These are phyloP conservation scores for Cercospora zeina DNA, from an alignment of 2,329 filamentous ascomycete genomes.

Conservation along the genomic window DNA sequence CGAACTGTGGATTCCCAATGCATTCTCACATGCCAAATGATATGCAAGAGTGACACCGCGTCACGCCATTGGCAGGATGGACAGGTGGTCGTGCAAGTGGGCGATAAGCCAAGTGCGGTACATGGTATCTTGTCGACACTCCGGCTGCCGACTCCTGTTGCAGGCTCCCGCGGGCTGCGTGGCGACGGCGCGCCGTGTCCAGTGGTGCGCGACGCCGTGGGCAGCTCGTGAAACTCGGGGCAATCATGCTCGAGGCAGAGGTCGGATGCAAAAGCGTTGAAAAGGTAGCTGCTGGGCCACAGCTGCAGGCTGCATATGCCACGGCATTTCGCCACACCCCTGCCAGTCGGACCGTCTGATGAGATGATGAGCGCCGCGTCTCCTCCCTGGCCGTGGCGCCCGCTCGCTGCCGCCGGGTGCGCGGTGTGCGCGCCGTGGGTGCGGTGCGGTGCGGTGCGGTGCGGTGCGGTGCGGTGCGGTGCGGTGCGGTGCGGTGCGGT, in stretches of 20 bases:
- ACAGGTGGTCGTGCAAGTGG: not conserved
- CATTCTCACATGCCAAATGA: slow-evolving; percentile 6
- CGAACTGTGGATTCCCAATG: not conserved
- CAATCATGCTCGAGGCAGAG: not conserved
- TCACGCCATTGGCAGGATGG: slow-evolving; percentile 4
- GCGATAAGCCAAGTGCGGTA: not conserved
- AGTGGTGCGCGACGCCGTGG: not conserved
- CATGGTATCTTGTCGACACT: not conserved
- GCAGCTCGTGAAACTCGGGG: not conserved
- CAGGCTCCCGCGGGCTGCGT: not conserved
- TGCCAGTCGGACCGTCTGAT: slow-evolving; percentile 12
- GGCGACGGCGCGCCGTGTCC: not conserved
- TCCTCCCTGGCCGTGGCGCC: not conserved
- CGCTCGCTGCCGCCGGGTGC: not conserved
- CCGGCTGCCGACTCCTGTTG: not conserved
- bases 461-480: no score
- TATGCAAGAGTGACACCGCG: not conserved
- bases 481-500: no score
- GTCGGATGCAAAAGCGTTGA: slow-evolving; percentile 5
- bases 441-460: no score
- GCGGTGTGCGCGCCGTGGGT: no score
- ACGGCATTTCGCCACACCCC: slow-evolving; percentile 8
- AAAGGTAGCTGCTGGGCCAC: slow-evolving; percentile 16
- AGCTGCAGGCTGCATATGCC: slow-evolving; percentile 13
- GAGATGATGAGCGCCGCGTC: no score